phyloP scores from a whole-genome alignment of 371 early-diverging fungal species.

The Conidiobolus coronatus region DNA sequence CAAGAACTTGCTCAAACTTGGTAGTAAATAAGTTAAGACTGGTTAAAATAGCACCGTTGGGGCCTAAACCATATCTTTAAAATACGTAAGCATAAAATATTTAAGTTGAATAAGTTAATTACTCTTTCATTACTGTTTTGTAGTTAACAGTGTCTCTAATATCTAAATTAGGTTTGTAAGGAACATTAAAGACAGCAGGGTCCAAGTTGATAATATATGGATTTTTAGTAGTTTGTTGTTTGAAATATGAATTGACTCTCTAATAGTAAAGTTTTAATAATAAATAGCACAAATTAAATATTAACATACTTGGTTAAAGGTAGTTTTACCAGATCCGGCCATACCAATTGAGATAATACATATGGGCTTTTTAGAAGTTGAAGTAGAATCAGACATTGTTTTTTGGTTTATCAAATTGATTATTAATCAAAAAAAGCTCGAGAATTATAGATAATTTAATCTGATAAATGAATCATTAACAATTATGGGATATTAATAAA shows the following conservation, averaged over 20 bases:
- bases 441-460: no score
- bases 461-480: no score
- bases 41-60: constrained; percentile 98
- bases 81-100: neutral
- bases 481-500: no score
- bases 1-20: constrained; percentile 87
- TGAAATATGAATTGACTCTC: constrained; percentile 70
- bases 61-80: constrained; percentile 78
- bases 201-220: constrained; percentile 94
- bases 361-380: constrained; percentile 19
- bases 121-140: constrained; percentile 97
- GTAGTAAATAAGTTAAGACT: constrained; percentile 92
- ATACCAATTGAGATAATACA: constrained; percentile 84
- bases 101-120: constrained; percentile 8
- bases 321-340: constrained; percentile 98
- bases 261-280: constrained; percentile 11
- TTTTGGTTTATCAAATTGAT: no score
- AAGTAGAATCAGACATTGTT: no score
- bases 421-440: no score
- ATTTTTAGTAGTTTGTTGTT: constrained; percentile 38
- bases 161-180: constrained; percentile 93
- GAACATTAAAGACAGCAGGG: constrained; percentile 86
- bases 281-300: neutral
- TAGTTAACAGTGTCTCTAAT: constrained; percentile 97
- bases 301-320: constrained; percentile 77